These are phyloP conservation scores for Stachybotrys echinatus DNA, from an alignment of 2,329 filamentous ascomycete species.

Conservation along the genomic window DNA sequence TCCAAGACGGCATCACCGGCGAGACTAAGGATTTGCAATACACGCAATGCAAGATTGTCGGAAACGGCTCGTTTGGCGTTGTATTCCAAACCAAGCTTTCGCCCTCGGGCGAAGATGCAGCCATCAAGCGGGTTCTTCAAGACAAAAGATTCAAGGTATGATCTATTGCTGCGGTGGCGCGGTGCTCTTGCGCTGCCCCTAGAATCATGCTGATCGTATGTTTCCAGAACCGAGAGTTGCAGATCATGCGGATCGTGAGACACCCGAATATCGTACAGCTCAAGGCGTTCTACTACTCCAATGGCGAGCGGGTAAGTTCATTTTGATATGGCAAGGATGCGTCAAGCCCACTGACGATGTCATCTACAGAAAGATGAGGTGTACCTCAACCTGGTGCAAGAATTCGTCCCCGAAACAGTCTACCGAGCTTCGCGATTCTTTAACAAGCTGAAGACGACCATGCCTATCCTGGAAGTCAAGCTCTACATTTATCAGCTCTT, in stretches of 20 bases:
- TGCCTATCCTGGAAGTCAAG: constrained; percentile 98
- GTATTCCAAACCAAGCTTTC: constrained; percentile 99
- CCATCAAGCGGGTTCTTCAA: constrained; percentile 97
- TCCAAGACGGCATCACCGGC: constrained; percentile 95
- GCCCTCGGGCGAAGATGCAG: constrained; percentile 95
- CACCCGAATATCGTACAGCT: constrained; percentile 98
- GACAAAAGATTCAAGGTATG: constrained; percentile 99
- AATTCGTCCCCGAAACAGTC: constrained; percentile 97
- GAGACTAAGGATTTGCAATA: constrained; percentile 97
- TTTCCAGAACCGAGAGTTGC: constrained; percentile 87
- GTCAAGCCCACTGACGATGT: not conserved
- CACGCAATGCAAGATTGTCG: constrained; percentile 98
- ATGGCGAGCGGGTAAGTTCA: constrained; percentile 80
- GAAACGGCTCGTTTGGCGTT: constrained; percentile 97
- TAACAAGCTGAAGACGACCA: constrained; percentile 99
- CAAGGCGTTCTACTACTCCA: constrained; percentile 99
- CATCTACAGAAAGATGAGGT: constrained; percentile 83
- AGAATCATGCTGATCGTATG: not conserved
- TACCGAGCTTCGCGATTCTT: constrained; percentile 98
- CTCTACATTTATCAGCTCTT: constrained; percentile 99
- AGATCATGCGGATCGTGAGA: constrained; percentile 99
- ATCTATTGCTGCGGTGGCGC: constrained; percentile 18
- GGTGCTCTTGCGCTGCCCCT: constrained; percentile 3
- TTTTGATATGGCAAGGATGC: not conserved
- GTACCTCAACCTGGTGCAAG: constrained; percentile 95